A percentile compares a stretch with the other conserved stretches of the same genome.
Evolutionary conservation across 1,284 basidiomycete genomes (phyloP).

Genomic region (Spongispora temasekensis): DNA sequence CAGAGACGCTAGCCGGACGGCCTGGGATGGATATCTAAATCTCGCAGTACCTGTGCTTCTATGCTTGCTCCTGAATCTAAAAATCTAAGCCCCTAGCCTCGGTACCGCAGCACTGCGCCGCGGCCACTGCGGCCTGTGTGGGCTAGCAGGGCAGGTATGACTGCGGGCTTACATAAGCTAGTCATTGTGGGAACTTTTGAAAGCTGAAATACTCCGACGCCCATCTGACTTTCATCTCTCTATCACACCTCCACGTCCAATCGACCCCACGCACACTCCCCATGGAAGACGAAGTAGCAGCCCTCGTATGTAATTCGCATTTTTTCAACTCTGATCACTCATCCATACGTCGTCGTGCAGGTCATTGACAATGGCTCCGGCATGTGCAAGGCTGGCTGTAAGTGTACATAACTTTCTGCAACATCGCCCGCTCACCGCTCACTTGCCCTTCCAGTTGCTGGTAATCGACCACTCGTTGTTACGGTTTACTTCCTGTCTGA

Average conservation of each 20-base stretch:
- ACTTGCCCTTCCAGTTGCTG: constrained; percentile 24
- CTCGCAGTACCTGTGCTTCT: neutral
- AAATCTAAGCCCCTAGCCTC: too few relatives aligned
- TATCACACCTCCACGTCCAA: constrained; percentile 17
- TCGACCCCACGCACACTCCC: constrained; percentile 18
- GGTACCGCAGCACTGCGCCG: too few relatives aligned
- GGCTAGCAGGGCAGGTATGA: too few relatives aligned
- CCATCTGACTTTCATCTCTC: constrained; percentile 15
- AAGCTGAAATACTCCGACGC: constrained; percentile 26
- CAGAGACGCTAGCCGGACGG: constrained; percentile 9
- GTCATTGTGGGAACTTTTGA: constrained; percentile 22
- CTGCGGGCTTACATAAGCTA: constrained; percentile 7
- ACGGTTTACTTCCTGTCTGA: constrained; percentile 9
- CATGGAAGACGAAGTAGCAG: constrained; percentile 50
- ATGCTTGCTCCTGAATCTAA: neutral
- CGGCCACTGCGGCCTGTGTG: too few relatives aligned
- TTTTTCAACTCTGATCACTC: neutral
- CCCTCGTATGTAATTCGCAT: constrained; percentile 36
- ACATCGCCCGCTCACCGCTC: constrained; percentile 13
- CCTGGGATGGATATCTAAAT: constrained; percentile 26
- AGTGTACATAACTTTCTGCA: constrained; percentile 17
- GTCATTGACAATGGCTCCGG: constrained; percentile 68
- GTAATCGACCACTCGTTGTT: constrained; percentile 8
- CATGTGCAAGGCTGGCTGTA: constrained; percentile 72
- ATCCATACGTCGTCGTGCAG: constrained; percentile 25